Percentiles rank a stretch among this genome's conserved stretches.
phyloP scores from a whole-genome alignment of 108 stramenopile genomes.

The Cyclotella atomus region DNA sequence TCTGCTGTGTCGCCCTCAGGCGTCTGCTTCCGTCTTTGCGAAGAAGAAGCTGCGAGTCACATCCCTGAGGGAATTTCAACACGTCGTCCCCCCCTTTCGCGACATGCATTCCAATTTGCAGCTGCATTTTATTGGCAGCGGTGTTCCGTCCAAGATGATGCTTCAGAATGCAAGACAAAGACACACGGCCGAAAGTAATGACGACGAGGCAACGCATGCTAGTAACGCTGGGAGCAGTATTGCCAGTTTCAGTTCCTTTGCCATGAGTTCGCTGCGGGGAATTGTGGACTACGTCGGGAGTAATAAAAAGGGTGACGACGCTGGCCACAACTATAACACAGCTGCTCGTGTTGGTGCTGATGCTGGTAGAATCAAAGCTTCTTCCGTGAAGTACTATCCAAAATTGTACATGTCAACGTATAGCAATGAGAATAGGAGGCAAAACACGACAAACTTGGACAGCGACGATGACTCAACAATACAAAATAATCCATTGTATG shows the following conservation, averaged over 20 bases:
- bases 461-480: slow-evolving; percentile 47
- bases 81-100: slow-evolving; percentile 43
- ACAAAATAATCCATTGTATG: slow-evolving; percentile 38
- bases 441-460: slow-evolving; percentile 13
- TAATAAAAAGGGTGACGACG: neutral
- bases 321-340: neutral
- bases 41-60: slow-evolving; percentile 42
- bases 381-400: too few species aligned
- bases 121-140: slow-evolving; percentile 24
- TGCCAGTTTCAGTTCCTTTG: slow-evolving; percentile 39
- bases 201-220: slow-evolving; percentile 26
- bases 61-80: slow-evolving; percentile 35
- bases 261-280: slow-evolving; percentile 21
- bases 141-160: slow-evolving; percentile 23
- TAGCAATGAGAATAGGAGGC: too few species aligned
- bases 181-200: slow-evolving; percentile 8
- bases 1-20: slow-evolving; percentile 3
- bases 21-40: slow-evolving; percentile 23
- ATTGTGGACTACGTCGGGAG: slow-evolving; percentile 28
- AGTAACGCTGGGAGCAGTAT: slow-evolving; percentile 11
- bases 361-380: too few species aligned
- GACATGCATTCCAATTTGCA: slow-evolving; percentile 53
- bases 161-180: slow-evolving; percentile 5
- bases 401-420: too few species aligned
- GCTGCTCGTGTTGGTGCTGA: too few species aligned